Conservation (phyloP, 1,139 yeast genomes). For the Hemisphaericaspora xylofermentans region DNA sequence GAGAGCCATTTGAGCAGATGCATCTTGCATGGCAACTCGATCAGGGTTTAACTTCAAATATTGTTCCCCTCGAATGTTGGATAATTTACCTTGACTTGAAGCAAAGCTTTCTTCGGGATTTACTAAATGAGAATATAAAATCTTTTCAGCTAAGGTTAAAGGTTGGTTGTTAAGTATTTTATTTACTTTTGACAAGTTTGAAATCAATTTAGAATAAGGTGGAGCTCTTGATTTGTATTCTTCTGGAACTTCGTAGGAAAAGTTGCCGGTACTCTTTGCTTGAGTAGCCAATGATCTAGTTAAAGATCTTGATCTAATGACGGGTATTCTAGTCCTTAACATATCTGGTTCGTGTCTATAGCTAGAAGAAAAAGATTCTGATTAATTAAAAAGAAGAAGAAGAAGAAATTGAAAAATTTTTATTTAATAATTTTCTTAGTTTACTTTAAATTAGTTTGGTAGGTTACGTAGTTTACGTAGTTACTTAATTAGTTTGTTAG, state of each 20-base stretch:
- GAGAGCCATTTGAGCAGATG: conserved; percentile 97
- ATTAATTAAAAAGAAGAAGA: not conserved
- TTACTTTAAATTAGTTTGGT: too few relatives aligned
- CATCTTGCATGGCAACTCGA: conserved; percentile 99
- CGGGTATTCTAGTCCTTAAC: conserved; percentile 12
- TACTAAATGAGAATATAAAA: conserved; percentile 84
- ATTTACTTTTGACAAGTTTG: conserved; percentile 62
- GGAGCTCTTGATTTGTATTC: conserved; percentile 74
- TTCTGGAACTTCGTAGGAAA: conserved; percentile 45
- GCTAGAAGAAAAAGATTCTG: not conserved
- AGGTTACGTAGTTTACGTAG: too few relatives aligned
- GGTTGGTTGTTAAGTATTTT: conserved; percentile 67
- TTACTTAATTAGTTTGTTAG: too few relatives aligned
- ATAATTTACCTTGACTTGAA: conserved; percentile 42
- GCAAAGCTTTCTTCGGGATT: conserved; percentile 78
- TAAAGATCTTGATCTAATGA: conserved; percentile 6
- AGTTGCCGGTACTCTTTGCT: conserved; percentile 21
- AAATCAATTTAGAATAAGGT: conserved; percentile 75
- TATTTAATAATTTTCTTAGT: too few relatives aligned
- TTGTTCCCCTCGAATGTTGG: conserved; percentile 73
- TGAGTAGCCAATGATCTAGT: conserved; percentile 36
- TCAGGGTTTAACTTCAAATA: conserved; percentile 94
- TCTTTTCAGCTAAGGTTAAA: conserved; percentile 89
- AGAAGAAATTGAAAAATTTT: conserved; percentile 2
- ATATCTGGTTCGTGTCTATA: conserved; percentile 2